A percentile compares a stretch with the other conserved stretches of the same genome.
Conservation (phyloP, 2,329 filamentous ascomycete species). For the Fusarium pseudograminearum region DNA sequence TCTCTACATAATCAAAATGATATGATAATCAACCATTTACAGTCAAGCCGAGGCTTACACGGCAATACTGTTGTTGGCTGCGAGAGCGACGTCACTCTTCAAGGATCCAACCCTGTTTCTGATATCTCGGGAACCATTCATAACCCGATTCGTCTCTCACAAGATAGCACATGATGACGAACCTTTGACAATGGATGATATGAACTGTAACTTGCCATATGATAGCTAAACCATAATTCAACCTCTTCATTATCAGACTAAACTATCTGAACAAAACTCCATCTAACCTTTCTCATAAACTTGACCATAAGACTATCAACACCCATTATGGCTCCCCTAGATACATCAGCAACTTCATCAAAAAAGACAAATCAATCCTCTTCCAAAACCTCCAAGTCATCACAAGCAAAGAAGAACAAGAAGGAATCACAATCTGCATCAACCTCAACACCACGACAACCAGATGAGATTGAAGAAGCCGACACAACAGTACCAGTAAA, state of each 20-base stretch:
- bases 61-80: not conserved
- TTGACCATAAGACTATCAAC: not conserved
- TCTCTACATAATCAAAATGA: not conserved
- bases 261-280: not conserved
- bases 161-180: constrained; percentile 45
- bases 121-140: constrained; percentile 36
- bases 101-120: constrained; percentile 45
- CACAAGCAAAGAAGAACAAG: constrained; percentile 2
- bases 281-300: not conserved
- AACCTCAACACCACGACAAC: constrained; percentile 12
- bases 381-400: constrained; percentile 7
- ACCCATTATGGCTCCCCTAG: constrained; percentile 19
- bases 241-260: not conserved
- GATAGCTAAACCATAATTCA: not conserved
- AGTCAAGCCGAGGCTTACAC: constrained; percentile 13
- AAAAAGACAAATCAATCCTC: constrained; percentile 8
- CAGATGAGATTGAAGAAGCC: constrained; percentile 39
- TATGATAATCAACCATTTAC: not conserved
- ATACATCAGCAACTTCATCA: constrained; percentile 21
- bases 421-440: constrained; percentile 3
- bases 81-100: constrained; percentile 45
- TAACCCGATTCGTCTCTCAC: constrained; percentile 39
- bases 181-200: constrained; percentile 17
- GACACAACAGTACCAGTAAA: constrained; percentile 20
- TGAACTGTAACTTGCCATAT: not conserved